Base-by-base conservation (phyloP, 2,329 filamentous ascomycete species). In the Ceratocystis ficicola region DNA sequence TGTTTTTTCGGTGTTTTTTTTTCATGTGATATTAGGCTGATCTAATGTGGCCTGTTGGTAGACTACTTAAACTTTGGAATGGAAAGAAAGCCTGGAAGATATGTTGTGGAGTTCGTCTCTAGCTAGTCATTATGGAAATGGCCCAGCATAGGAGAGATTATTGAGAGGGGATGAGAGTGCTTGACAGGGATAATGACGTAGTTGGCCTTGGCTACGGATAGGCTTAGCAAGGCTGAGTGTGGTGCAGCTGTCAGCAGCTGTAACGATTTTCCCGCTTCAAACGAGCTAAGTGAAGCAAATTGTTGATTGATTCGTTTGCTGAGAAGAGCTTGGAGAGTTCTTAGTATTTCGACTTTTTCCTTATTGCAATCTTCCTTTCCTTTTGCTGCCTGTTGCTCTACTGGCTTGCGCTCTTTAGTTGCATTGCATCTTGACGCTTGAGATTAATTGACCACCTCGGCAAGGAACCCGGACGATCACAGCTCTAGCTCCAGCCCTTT, bases 151-250 rank as follows among this genome's bases (percentile, higher is more conserved):
- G 22, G 7, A 50, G n/a, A 22, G 5, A 25, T 12, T 20, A 22
- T 50, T 22, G 17, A 12, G 17, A 20, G 48, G n/a, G n/a, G 20
- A 50, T 50, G 17, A 22, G 48, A 12, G 48, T 20, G 46, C 20
- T 7, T 2, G n/a, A 50, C 41, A 63, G 61, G 44, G 61, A 63
- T 50, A 25, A 63, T 63, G 61, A 63, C 61, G 61, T 63, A 63
- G 61, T 32, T 50, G 28, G 15, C 22, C 41, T 50, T 50, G 4
- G 22, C 6, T 25, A 15, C 3, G 10, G 48, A 20, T 12, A 50
- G 7, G 48, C 48, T 50, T 10, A 20, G n/a, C 48, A 50, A 22
- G 8, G 48, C n/a, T 20, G 48, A 22, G 17, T 10, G n/a, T 17
- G 8, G 46, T n/a, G 8, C 22, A 48, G 10, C 22, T 63, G 44